Evolutionary conservation across 2,329 filamentous ascomycete genomes (phyloP).

Genomic region (Neopestalotiopsis sp.): DNA sequence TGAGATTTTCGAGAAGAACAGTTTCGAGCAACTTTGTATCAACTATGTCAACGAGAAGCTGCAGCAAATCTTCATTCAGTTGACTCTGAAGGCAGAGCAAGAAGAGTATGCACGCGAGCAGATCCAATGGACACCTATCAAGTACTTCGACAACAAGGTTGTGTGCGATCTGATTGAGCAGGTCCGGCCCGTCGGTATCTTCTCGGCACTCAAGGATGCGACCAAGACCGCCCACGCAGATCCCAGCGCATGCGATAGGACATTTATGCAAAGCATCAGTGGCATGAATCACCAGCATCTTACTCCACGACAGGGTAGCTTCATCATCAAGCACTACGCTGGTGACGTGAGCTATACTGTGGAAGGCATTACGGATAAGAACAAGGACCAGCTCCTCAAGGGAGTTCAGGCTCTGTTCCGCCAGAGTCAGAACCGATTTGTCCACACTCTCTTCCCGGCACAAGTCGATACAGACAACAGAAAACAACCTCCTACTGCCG

Average conservation of each 20-base stretch:
- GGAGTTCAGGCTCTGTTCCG: slow-evolving; percentile 88
- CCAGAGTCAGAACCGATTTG: slow-evolving; percentile 81
- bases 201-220: slow-evolving; percentile 95
- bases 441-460: slow-evolving; percentile 88
- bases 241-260: slow-evolving; percentile 90
- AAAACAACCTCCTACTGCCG: slow-evolving; percentile 89
- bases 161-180: slow-evolving; percentile 98
- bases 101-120: slow-evolving; percentile 96
- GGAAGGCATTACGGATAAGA: slow-evolving; percentile 98
- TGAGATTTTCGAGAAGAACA: slow-evolving; percentile 99
- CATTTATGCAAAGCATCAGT: slow-evolving; percentile 92
- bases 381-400: slow-evolving; percentile 97
- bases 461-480: slow-evolving; percentile 96
- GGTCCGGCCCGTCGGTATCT: slow-evolving; percentile 86
- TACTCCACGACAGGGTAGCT: slow-evolving; percentile 89
- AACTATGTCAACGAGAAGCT: slow-evolving; percentile 99
- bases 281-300: slow-evolving; percentile 92
- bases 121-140: slow-evolving; percentile 98
- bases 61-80: slow-evolving; percentile 98
- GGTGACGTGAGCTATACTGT: slow-evolving; percentile 95
- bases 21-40: slow-evolving; percentile 98
- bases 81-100: slow-evolving; percentile 95
- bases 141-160: slow-evolving; percentile 99
- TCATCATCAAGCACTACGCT: slow-evolving; percentile 98
- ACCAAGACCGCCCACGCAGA: slow-evolving; percentile 98